These are phyloP conservation scores for Geotrichum ghanense DNA, from an alignment of 805 yeast species.

Conservation along the genomic window DNA sequence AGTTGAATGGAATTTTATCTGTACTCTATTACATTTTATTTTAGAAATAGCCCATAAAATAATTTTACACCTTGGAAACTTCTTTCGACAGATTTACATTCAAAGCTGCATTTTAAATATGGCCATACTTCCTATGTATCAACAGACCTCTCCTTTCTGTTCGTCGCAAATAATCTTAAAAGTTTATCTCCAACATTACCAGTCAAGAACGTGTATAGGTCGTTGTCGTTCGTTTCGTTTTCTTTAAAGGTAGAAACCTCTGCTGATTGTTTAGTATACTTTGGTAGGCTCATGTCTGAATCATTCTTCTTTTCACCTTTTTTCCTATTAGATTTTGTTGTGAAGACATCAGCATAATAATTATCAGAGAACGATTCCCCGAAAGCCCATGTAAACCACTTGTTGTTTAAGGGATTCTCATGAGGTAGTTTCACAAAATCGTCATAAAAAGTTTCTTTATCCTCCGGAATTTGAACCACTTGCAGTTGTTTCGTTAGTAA, in stretches of 20 bases:
- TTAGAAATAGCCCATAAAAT: too few species aligned
- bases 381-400: not conserved
- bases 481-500: too few species aligned
- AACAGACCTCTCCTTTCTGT: too few species aligned
- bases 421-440: not conserved
- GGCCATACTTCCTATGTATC: too few species aligned
- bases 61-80: too few species aligned
- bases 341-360: not conserved
- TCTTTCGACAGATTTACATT: too few species aligned
- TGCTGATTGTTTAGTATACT: too few species aligned
- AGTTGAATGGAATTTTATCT: too few species aligned
- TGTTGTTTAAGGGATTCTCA: not conserved
- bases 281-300: too few species aligned
- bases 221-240: not conserved
- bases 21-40: too few species aligned
- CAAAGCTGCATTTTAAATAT: too few species aligned
- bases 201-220: constrained; percentile 23
- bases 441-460: not conserved
- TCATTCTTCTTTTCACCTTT: too few species aligned
- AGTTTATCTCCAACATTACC: constrained; percentile 49
- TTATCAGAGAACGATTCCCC: not conserved
- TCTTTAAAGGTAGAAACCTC: not conserved
- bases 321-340: not conserved
- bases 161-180: not conserved
- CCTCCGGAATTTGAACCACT: not conserved